phyloP scores from a whole-genome alignment of 305 asterid genomes.

The Fraxinus sp. region DNA sequence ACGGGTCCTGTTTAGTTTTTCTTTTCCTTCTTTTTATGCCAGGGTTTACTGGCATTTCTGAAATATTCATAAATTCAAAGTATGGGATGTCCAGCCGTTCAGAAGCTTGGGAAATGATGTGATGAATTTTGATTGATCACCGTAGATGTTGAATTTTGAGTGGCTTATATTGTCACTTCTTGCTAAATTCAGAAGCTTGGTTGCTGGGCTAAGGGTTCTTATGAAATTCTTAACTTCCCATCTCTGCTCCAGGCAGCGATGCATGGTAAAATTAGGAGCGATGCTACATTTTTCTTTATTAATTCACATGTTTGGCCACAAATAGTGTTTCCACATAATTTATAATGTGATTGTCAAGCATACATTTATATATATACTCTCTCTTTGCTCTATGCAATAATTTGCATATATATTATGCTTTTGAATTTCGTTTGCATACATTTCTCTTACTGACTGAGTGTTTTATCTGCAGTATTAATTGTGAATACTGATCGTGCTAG shows the following conservation, averaged over 20 bases:
- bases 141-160: not conserved
- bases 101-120: not conserved
- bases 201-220: not conserved
- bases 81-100: not conserved
- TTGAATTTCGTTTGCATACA: not conserved
- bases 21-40: not conserved
- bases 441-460: not conserved
- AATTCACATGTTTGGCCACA: not conserved
- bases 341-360: not conserved
- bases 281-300: not conserved
- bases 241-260: not conserved
- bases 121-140: not conserved
- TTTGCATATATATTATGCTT: not conserved
- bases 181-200: not conserved
- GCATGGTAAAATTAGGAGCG: not conserved
- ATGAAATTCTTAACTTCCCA: not conserved
- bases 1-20: not conserved
- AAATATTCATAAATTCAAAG: not conserved
- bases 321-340: not conserved
- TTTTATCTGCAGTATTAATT: constrained; percentile 61
- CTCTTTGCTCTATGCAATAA: not conserved
- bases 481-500: constrained; percentile 51
- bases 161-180: not conserved
- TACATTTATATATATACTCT: not conserved
- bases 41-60: not conserved